Conservation (phyloP, 148 eudicot genomes). For the Nyssa sinensis region DNA sequence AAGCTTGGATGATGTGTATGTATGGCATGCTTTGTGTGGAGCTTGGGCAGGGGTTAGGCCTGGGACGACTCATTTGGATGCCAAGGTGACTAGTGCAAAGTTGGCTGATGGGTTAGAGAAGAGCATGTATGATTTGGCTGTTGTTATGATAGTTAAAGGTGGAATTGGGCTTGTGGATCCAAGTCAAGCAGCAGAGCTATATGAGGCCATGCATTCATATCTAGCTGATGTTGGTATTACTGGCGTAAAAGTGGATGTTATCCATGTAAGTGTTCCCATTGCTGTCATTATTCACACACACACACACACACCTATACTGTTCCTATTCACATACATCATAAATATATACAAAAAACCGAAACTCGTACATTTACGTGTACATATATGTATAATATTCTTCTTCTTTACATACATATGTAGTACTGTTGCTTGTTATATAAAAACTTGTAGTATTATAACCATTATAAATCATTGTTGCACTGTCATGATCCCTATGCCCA, state of each 20-base stretch:
- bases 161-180: conserved; percentile 7
- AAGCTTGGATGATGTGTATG: conserved; percentile 1
- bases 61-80: background rate
- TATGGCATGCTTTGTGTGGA: conserved; percentile 1
- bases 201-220: background rate
- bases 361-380: no score
- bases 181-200: background rate
- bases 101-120: background rate
- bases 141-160: background rate
- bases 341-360: no score
- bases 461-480: no score
- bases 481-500: no score
- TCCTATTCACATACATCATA: no score
- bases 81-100: background rate
- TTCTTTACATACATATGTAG: no score
- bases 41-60: conserved; percentile 1
- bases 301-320: no score
- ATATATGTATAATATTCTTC: no score
- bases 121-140: background rate
- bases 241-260: conserved; percentile 3
- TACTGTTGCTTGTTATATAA: no score
- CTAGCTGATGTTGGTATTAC: background rate
- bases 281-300: no score
- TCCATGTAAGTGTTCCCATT: background rate
- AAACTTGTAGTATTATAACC: no score